A percentile compares a stretch with the other conserved stretches of the same genome.
Conservation (phyloP, 225 moss, liverwort and hornwort genomes). For the Bryoerythrophyllum caledonicum region DNA sequence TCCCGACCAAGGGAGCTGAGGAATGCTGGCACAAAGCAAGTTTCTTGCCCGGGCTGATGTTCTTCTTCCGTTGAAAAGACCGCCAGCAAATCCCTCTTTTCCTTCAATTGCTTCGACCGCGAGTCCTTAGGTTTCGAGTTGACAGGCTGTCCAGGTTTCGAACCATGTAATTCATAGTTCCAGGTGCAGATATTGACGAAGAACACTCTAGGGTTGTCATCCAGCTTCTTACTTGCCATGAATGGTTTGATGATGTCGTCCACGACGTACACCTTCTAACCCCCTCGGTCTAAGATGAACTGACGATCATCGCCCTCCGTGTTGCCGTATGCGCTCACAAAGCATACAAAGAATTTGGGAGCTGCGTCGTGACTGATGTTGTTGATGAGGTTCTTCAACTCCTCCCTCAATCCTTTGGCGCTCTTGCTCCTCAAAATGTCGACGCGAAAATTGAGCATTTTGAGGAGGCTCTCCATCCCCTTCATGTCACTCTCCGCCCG, state of each 20-base stretch:
- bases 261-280: conserved; percentile 22
- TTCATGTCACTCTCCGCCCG: conserved; percentile 15
- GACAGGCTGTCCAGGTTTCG: background rate
- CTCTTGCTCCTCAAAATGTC: conserved; percentile 1
- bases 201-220: conserved; percentile 35
- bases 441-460: conserved; percentile 18
- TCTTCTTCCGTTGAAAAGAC: conserved; percentile 32
- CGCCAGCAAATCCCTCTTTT: conserved; percentile 7
- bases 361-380: background rate
- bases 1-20: conserved; percentile 3
- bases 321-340: conserved; percentile 36
- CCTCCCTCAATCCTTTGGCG: background rate
- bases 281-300: conserved; percentile 32
- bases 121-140: background rate
- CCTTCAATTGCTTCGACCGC: background rate
- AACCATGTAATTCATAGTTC: background rate
- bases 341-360: conserved; percentile 34
- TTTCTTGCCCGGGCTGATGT: background rate
- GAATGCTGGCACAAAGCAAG: conserved; percentile 7
- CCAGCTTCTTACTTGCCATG: conserved; percentile 18
- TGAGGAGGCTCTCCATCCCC: conserved; percentile 15
- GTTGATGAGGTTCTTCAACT: background rate
- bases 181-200: conserved; percentile 35
- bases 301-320: conserved; percentile 19
- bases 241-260: conserved; percentile 38